Percentiles rank a stretch among this genome's conserved stretches.
These are phyloP conservation scores for Remersonia thermophila DNA, from an alignment of 2,329 filamentous ascomycete species.

Conservation along the genomic window DNA sequence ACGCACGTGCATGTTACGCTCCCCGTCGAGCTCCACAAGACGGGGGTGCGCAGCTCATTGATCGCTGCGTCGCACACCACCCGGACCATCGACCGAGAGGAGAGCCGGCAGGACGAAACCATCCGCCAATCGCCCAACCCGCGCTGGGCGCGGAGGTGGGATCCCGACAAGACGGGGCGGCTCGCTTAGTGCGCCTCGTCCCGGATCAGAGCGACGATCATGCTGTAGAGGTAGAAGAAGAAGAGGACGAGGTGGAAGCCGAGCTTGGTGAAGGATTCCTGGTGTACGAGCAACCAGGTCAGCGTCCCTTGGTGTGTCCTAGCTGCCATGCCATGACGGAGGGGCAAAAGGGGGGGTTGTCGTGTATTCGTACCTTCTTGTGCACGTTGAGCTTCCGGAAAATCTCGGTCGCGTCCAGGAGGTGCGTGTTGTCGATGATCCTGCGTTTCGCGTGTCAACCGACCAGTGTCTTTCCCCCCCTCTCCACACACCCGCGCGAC, in stretches of 20 bases:
- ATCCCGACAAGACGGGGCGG: no score
- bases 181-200: slow-evolving; percentile 70
- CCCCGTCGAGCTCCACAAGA: no score
- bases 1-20: no score
- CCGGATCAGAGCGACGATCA: slow-evolving; percentile 92
- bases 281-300: not conserved
- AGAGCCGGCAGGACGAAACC: no score
- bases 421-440: slow-evolving; percentile 93
- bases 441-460: slow-evolving; percentile 46
- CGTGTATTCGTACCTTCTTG: slow-evolving; percentile 69
- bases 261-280: slow-evolving; percentile 99
- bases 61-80: no score
- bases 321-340: not conserved
- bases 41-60: no score
- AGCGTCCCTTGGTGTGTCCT: no score
- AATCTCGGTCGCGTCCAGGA: slow-evolving; percentile 95
- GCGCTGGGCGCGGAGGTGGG: no score
- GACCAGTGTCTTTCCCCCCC: no score
- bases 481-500: not conserved
- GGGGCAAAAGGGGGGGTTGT: not conserved
- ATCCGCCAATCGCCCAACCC: no score
- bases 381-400: slow-evolving; percentile 98
- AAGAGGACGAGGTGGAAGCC: slow-evolving; percentile 99
- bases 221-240: slow-evolving; percentile 99
- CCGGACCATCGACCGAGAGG: no score